Evolutionary conservation across 164 flowering plant species (phyloP), one percentile per base, ranked within the genome.

Genomic region (Tetracentron sinense): DNA sequence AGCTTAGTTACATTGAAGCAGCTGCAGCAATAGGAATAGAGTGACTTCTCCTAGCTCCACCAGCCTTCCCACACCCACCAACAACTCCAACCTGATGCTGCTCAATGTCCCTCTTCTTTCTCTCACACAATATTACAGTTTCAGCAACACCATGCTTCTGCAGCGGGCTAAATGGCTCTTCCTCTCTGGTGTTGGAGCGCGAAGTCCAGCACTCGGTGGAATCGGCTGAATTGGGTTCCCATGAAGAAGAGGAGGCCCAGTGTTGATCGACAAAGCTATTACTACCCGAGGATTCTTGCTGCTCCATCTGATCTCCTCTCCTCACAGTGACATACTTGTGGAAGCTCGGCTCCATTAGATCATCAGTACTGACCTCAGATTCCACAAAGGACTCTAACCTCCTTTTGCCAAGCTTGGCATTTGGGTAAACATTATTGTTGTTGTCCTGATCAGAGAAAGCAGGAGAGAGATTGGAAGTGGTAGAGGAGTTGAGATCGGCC

Each of bases 311-410:
- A 52, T 48, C 76, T 0, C 54, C 65, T 6, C 60, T 20, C 2
- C 75, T 81, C 61, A 84, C 81, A 4, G 99, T 86, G 65, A 89
- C 93, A 54, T 95, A 95, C 80, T 87, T 95, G 70, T 92, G 94
- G 56, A 95, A 67, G 72, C 90, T 88, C 2, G 96, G 96, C 73
- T 82, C 84, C 79, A 75, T 79, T n/a, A 84, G 46, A 72, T 89
- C 95, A 56, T 86, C 78, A 2, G 38, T 63, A 29, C 26, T 76
- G 1, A 82, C 69, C 72, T 80, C 90, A 17, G 96, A 83, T 67
- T 89, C 93, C 68, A 83, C 67, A 74, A 83, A 74, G 31, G 53
- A 53, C 51, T 58, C 71, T 49, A 63, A 28, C 53, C 62, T 68
- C 74, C 59, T 78, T 48, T 61, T 70, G 0, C 22, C 75, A 3